Evolutionary conservation across 2,329 filamentous ascomycete species (phyloP), one percentile per base, ranked within the genome.

Genomic region (Sporothrix phasma): DNA sequence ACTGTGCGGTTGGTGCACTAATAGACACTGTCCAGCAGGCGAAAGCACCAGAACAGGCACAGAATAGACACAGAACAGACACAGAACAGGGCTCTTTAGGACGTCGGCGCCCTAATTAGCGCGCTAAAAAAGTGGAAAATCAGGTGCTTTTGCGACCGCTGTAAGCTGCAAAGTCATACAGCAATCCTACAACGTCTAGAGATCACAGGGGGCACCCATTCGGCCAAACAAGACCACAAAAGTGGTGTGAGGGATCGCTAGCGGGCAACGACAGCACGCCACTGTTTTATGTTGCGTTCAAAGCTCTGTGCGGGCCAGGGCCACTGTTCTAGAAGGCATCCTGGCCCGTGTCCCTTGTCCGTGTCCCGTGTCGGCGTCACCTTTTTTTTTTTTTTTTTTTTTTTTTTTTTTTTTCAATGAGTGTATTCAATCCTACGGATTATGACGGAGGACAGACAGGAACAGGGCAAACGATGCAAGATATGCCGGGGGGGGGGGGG

Each of bases 121-220:
- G 56, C 29, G 47, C 60, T 24, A 26, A 45, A 68, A 67, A 68
- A 68, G 68, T 69, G 69, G 69, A 65, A 69, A 69, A 67, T 70
- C 69, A 69, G 67, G 65, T 70, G 69, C 65, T 69, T 65, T 45
- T 51, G 24, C 26, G 15, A n/a, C 53, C 53, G 5, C 53, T 13
- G 22, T 53, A 10, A 15, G n/a, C n/a, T n/a, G n/a, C n/a, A n/a
- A n/a, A n/a, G n/a, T n/a, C n/a, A n/a, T n/a, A n/a, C n/a, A n/a
- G n/a, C n/a, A n/a, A n/a, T n/a, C n/a, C n/a, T 43, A 47, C 15
- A 26, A n/a, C 53, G n/a, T n/a, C n/a, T n/a, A 45, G 10, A 29
- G 53, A 19, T 15, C 19, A 15, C 2, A 47, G 39, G n/a, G 17
- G 17, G 15, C 10, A 31, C 31, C 19, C 5, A 53, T n/a, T 41